Evolutionary conservation across 140 eudicot genomes (phyloP), one percentile per base, ranked within the genome.

Genomic region (Senecio squalidus): DNA sequence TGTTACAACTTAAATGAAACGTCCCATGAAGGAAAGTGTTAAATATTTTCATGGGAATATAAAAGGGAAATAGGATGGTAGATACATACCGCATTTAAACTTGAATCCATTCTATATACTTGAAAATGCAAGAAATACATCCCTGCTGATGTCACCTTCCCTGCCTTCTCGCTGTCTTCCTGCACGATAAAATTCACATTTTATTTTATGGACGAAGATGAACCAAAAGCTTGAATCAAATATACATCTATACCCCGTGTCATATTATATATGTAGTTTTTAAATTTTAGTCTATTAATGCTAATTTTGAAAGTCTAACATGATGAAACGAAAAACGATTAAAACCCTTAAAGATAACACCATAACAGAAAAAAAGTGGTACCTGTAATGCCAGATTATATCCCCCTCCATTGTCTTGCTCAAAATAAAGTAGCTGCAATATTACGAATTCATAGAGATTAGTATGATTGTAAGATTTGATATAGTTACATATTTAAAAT

Each of bases 111-210:
- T 66, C 98, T 86, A 77, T 92, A 92, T 55, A 92, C 98, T 81
- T 83, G 98, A 73, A 91, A 91, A 76, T 86, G 96, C 73, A 91
- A 86, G 75, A 91, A 91, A 71, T 86, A 91, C 98, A 91, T 92
- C 68, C 98, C 96, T 25, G 96, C 98, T 26, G 98, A 82, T 31
- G 98, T 92, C 67, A 77, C 89, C 80, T 92, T 92, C 31, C 96
- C 95, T 14, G 98, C 60, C 75, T 87, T 92, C 72, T 92, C 98
- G 76, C 98, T 92, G 22, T 92, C 98, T 83, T 92, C 98, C 96
- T 92, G 84, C 58, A 58, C 14, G 18, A 8, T 13, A 40, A 22
- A 46, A 18, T 11, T 22, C 43, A 41, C 52, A 44, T 14, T 0
- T 6, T 13, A 36, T n/a, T n/a, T n/a, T n/a, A n/a, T n/a, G n/a